Percentiles rank a stretch among this genome's conserved stretches.
phyloP scores from a whole-genome alignment of 768 basidiomycete species.

The Boletus eberwhitei region DNA sequence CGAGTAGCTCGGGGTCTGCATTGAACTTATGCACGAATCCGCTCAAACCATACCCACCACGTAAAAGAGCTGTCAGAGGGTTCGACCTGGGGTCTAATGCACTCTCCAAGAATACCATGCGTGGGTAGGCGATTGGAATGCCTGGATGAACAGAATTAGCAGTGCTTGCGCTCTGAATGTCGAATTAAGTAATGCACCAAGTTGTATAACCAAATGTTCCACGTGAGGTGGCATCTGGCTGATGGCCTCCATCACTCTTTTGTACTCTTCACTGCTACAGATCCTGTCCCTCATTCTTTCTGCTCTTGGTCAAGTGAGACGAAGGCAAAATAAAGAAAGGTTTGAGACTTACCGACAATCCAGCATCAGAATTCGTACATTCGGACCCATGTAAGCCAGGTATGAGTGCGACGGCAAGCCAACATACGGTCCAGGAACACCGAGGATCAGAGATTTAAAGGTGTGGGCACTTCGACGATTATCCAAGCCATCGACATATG shows the following conservation, averaged over 20 bases:
- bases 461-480: conserved; percentile 59
- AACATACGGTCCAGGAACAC: conserved; percentile 72
- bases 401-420: conserved; percentile 81
- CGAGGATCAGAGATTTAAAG: conserved; percentile 71
- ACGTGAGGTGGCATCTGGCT: conserved; percentile 56
- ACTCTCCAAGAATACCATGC: conserved; percentile 84
- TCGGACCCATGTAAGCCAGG: conserved; percentile 76
- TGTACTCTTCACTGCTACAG: conserved; percentile 71
- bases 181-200: conserved; percentile 51
- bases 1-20: conserved; percentile 87
- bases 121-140: conserved; percentile 87
- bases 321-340: not conserved
- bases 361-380: conserved; percentile 67
- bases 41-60: conserved; percentile 62
- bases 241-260: conserved; percentile 65
- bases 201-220: conserved; percentile 80
- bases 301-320: conserved; percentile 46
- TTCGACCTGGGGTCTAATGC: conserved; percentile 81
- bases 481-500: conserved; percentile 63
- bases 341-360: conserved; percentile 66
- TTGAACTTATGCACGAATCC: conserved; percentile 91
- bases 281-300: conserved; percentile 83
- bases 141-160: conserved; percentile 35
- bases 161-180: not conserved
- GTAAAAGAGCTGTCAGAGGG: conserved; percentile 74